Percentiles rank a stretch among this genome's conserved stretches.
Evolutionary conservation across 2,329 filamentous ascomycete species (phyloP).

Genomic region (Trichoderma sp.): DNA sequence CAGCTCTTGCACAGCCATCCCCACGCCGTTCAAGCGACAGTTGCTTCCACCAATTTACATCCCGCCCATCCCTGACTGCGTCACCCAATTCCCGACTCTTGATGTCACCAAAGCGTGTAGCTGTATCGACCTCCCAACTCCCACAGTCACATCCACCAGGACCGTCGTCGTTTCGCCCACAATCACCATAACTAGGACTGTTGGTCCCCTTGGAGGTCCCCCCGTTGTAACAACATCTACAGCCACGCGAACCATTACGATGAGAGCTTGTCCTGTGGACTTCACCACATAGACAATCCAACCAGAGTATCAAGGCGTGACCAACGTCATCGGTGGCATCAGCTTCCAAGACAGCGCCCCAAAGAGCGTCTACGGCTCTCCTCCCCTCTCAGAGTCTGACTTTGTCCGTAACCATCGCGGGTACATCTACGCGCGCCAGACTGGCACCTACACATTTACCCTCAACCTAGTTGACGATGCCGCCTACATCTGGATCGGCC

Average conservation of each 20-base stretch:
- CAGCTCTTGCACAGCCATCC: not conserved
- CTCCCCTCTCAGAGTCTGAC: slow-evolving; percentile 9
- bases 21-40: not conserved
- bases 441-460: slow-evolving; percentile 26
- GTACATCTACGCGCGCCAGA: slow-evolving; percentile 28
- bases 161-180: not conserved
- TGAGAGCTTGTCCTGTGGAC: not conserved
- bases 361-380: slow-evolving; percentile 2
- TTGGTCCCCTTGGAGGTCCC: not conserved
- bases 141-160: not conserved
- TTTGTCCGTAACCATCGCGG: slow-evolving; percentile 29
- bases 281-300: not conserved
- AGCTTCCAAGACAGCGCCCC: not conserved
- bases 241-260: not conserved
- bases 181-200: not conserved
- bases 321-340: slow-evolving; percentile 6
- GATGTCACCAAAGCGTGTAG: slow-evolving; percentile 1
- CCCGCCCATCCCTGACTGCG: not conserved
- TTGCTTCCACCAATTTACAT: not conserved
- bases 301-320: not conserved
- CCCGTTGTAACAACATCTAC: not conserved
- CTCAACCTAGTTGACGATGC: slow-evolving; percentile 24
- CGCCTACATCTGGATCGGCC: slow-evolving; percentile 24
- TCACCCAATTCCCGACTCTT: not conserved
- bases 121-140: not conserved